Percentiles rank a stretch among this genome's conserved stretches.
Conservation (phyloP, 2,329 filamentous ascomycete species). For the Westerdykella ornata region DNA sequence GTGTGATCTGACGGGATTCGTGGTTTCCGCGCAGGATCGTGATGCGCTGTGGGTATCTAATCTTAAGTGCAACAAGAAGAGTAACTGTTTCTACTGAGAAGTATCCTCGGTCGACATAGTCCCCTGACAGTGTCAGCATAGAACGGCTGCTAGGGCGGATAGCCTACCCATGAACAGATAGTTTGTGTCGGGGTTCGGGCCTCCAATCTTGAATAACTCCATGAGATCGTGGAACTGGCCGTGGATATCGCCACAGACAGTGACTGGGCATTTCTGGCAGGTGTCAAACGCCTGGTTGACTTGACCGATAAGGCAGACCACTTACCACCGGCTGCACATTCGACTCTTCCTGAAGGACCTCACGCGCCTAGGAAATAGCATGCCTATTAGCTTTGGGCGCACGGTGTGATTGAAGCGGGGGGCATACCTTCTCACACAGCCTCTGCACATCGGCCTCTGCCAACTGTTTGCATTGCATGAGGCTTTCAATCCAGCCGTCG, state of each 20-base stretch:
- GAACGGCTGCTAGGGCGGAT: background rate
- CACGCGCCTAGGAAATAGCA: slow-evolving; percentile 63
- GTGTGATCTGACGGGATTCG: slow-evolving; percentile 70
- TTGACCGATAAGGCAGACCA: slow-evolving; percentile 4
- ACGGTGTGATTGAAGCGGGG: background rate
- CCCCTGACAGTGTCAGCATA: slow-evolving; percentile 52
- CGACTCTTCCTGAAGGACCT: slow-evolving; percentile 94
- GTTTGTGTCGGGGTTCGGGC: slow-evolving; percentile 96
- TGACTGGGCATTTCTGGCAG: slow-evolving; percentile 85
- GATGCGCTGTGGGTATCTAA: slow-evolving; percentile 94
- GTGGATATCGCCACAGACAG: slow-evolving; percentile 97
- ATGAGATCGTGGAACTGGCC: slow-evolving; percentile 98
- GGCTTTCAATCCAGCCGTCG: slow-evolving; percentile 95
- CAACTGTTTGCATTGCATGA: slow-evolving; percentile 99
- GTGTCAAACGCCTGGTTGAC: slow-evolving; percentile 12
- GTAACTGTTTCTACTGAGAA: slow-evolving; percentile 99
- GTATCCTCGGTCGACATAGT: slow-evolving; percentile 98
- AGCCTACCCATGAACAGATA: slow-evolving; percentile 77
- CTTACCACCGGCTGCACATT: slow-evolving; percentile 98
- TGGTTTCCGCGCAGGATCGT: slow-evolving; percentile 94
- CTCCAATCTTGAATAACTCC: slow-evolving; percentile 99
- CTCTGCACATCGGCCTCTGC: slow-evolving; percentile 90
- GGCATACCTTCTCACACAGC: slow-evolving; percentile 84
- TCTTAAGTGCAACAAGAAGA: slow-evolving; percentile 91
- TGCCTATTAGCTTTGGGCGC: slow-evolving; percentile 6